Conservation (phyloP, 306 rosid genomes). For the Cicer cuneatum region DNA sequence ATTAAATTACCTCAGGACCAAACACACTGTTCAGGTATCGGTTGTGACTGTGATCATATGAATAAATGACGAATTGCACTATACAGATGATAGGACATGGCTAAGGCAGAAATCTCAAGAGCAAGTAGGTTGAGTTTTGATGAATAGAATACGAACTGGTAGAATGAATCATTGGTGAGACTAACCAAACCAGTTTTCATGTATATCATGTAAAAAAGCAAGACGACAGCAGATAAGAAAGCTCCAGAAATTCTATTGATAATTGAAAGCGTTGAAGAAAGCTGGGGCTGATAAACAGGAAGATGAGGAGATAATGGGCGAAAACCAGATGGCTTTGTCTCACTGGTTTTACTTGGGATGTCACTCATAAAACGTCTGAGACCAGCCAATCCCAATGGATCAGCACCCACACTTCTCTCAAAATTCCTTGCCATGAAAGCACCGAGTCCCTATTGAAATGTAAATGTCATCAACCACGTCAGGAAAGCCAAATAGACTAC, state of each 20-base stretch:
- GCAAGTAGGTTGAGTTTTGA: conserved; percentile 53
- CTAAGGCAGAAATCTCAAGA: conserved; percentile 55
- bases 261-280: conserved; percentile 52
- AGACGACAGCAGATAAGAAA: conserved; percentile 31
- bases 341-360: conserved; percentile 60
- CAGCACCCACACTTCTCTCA: conserved; percentile 73
- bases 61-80: conserved; percentile 47
- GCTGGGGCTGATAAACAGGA: conserved; percentile 60
- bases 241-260: conserved; percentile 56
- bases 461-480: conserved; percentile 21
- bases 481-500: conserved; percentile 13
- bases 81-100: conserved; percentile 56
- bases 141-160: conserved; percentile 51
- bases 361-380: conserved; percentile 72
- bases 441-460: conserved; percentile 67
- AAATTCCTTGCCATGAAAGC: conserved; percentile 80
- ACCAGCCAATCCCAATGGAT: conserved; percentile 70
- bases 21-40: conserved; percentile 59
- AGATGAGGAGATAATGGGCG: conserved; percentile 65
- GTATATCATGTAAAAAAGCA: conserved; percentile 48
- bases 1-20: conserved; percentile 71
- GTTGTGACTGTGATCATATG: conserved; percentile 66
- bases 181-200: conserved; percentile 47
- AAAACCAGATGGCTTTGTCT: conserved; percentile 55
- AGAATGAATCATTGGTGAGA: conserved; percentile 52